Base-by-base conservation (phyloP, 1,284 basidiomycete species). In the Somion occarium region DNA sequence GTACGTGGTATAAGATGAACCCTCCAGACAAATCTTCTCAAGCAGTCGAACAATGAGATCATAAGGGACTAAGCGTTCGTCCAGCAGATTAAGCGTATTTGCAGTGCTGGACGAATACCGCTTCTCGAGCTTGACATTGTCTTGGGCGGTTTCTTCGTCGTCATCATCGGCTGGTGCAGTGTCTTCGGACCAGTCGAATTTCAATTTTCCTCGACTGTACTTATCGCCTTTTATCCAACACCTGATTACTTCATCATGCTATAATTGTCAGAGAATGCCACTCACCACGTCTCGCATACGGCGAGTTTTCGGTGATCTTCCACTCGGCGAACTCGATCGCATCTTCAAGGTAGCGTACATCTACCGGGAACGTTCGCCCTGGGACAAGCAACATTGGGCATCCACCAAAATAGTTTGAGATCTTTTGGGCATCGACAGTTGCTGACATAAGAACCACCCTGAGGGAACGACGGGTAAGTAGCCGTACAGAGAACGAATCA, bases 391-490 rank as follows among this genome's bases (percentile, higher is more conserved):
- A 74, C 23, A 86, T 84, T 0, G 94, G 93, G 64, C 95, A 98
- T 23, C 85, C 85, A 19, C 89, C 92, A 64, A 99, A 98, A 70
- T 91, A 99, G 20, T 71, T 73, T n/a, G 94, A 92, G 48, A 99
- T 87, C 69, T 98, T 96, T 54, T 95, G 89, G 0, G 93, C 90
- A 62, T 99, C 93, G 25, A 98, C 78, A 0, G 97, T 99, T 0
- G 97, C 97, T 22, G 94, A 98, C 97, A 99, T 99, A 50, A 99
- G 79, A 27, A 99, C 83, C 26, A 99, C 83, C 69, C 91, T 93
- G 54, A 15, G n/a, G 30, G 1, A 3, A 15, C 20, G 5, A 4
- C 38, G 20, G 20, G n/a, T n/a, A n/a, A n/a, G n/a, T n/a, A n/a
- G n/a, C n/a, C n/a, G n/a, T n/a, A n/a, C n/a, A n/a, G n/a, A n/a